These are phyloP conservation scores for Phytomonas sp. DNA, from an alignment of 208 protist species.

Conservation along the genomic window DNA sequence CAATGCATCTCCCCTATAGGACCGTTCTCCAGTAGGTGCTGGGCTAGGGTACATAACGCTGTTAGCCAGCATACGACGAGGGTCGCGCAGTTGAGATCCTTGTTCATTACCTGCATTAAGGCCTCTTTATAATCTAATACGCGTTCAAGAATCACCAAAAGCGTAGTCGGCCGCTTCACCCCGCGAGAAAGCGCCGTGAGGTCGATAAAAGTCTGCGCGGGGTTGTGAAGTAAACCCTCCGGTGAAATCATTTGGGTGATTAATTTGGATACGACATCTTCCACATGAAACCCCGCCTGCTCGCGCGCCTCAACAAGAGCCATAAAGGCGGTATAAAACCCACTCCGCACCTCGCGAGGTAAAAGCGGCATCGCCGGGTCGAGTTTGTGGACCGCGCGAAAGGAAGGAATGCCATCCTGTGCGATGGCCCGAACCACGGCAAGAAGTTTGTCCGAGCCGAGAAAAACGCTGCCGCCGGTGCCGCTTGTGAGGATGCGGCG, in stretches of 20 bases:
- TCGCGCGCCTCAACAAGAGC: slow-evolving; percentile 65
- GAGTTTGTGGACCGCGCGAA: slow-evolving; percentile 12
- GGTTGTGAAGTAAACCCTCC: slow-evolving; percentile 22
- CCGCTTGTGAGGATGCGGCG: slow-evolving; percentile 41
- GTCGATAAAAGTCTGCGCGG: slow-evolving; percentile 34
- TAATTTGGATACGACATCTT: slow-evolving; percentile 30
- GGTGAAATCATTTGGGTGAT: slow-evolving; percentile 29
- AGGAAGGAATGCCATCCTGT: slow-evolving; percentile 34
- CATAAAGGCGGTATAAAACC: slow-evolving; percentile 48
- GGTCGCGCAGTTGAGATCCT: slow-evolving; percentile 16
- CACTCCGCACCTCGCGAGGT: slow-evolving; percentile 27
- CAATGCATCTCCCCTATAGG: slow-evolving; percentile 32
- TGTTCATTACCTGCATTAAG: slow-evolving; percentile 25
- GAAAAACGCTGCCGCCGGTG: slow-evolving; percentile 39
- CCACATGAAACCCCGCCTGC: slow-evolving; percentile 58
- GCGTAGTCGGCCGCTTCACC: slow-evolving; percentile 47
- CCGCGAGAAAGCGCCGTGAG: slow-evolving; percentile 62
- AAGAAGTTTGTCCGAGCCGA: slow-evolving; percentile 51
- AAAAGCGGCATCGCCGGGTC: background rate
- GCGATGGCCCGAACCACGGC: slow-evolving; percentile 48
- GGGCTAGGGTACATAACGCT: slow-evolving; percentile 31
- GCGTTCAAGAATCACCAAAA: slow-evolving; percentile 41
- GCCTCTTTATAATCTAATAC: slow-evolving; percentile 24
- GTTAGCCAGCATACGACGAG: slow-evolving; percentile 39
- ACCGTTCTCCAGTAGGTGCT: slow-evolving; percentile 35